Conservation (phyloP, 2,329 filamentous ascomycete species). For the Calonectria crousiana region DNA sequence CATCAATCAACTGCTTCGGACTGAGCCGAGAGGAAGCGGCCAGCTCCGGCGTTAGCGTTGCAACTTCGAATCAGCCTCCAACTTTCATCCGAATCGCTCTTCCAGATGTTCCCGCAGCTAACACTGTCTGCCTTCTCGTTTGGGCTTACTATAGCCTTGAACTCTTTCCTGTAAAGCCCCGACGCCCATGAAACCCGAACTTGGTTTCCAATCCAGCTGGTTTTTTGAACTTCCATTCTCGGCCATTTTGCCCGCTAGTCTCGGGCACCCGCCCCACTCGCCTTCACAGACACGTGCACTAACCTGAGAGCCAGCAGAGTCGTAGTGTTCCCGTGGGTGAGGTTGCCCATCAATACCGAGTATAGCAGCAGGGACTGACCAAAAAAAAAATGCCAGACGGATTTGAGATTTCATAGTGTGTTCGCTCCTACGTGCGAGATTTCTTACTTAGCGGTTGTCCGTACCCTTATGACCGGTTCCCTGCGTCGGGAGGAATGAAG, state of each 20-base stretch:
- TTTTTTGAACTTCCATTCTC: conserved; percentile 21
- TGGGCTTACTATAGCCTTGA: not conserved
- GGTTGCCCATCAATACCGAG: not conserved
- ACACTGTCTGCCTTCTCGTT: not conserved
- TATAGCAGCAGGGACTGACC: not conserved
- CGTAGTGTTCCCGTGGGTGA: not conserved
- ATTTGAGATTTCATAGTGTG: not conserved
- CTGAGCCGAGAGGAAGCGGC: not conserved
- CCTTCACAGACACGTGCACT: not conserved
- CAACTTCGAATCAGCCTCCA: not conserved
- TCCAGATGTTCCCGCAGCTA: not conserved
- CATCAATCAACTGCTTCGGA: conserved; percentile 1
- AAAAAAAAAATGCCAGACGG: not conserved
- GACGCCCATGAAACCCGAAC: conserved; percentile 5
- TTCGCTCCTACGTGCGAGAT: not conserved
- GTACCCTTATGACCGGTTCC: not conserved
- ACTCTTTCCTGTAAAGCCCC: not conserved
- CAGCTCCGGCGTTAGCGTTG: not conserved
- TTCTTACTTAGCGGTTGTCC: not conserved
- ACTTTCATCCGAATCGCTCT: not conserved
- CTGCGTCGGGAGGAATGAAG: not conserved
- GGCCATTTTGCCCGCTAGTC: conserved; percentile 19
- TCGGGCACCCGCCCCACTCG: not conserved
- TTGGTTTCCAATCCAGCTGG: conserved; percentile 2
- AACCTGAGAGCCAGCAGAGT: not conserved